phyloP scores from a whole-genome alignment of 305 asterid species.

The Fraxinus dipetala region DNA sequence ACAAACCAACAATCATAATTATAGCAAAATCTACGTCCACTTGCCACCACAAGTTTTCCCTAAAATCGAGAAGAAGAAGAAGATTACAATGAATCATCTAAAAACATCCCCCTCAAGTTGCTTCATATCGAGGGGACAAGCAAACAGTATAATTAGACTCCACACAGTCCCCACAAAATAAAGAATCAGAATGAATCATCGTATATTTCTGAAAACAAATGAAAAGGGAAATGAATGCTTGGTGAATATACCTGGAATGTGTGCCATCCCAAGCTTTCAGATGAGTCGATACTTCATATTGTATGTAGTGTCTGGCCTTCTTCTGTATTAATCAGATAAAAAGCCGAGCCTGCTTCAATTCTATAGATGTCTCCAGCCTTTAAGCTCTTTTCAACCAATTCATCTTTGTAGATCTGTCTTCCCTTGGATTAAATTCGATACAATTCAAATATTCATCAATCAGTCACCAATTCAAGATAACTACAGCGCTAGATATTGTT shows the following conservation, averaged over 20 bases:
- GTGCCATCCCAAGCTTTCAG: slow-evolving; percentile 43
- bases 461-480: background rate
- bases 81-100: background rate
- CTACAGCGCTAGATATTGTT: background rate
- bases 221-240: no score
- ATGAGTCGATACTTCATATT: slow-evolving; percentile 60
- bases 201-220: background rate
- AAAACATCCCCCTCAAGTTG: background rate
- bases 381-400: slow-evolving; percentile 53
- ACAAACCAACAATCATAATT: background rate
- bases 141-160: background rate
- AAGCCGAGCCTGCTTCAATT: slow-evolving; percentile 68
- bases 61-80: background rate
- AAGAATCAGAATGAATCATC: background rate
- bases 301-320: slow-evolving; percentile 63
- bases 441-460: background rate
- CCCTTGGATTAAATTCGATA: slow-evolving; percentile 44
- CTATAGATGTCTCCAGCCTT: slow-evolving; percentile 68
- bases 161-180: background rate
- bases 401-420: slow-evolving; percentile 64
- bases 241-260: slow-evolving; percentile 46
- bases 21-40: background rate
- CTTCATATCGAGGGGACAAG: background rate
- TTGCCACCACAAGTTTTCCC: background rate
- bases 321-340: slow-evolving; percentile 56